Conservation (phyloP, 345 rosid species). For the Noccaea caerulescens region DNA sequence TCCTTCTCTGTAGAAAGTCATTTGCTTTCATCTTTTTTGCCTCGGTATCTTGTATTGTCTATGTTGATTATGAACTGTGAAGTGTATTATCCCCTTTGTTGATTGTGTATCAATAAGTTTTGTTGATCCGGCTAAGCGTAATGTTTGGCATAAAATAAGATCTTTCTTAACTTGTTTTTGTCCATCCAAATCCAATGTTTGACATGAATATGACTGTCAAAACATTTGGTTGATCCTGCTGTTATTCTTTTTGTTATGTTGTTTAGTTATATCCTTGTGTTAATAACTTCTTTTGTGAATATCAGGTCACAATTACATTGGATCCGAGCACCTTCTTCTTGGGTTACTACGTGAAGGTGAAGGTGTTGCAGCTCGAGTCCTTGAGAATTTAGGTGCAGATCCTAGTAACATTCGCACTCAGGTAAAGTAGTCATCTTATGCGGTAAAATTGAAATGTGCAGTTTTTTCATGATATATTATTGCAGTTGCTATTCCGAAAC, state of each 20-base stretch:
- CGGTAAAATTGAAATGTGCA: not conserved
- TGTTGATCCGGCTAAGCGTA: no score
- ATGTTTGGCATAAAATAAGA: not conserved
- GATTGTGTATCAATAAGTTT: no score
- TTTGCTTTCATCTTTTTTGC: not conserved
- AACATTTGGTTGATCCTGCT: not conserved
- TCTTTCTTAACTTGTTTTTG: constrained; percentile 5
- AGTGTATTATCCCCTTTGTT: constrained; percentile 8
- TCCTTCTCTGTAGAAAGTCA: not conserved
- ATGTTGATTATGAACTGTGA: not conserved
- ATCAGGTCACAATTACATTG: constrained; percentile 96
- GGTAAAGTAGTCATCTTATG: constrained; percentile 50
- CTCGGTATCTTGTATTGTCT: constrained; percentile 17
- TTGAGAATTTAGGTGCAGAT: constrained; percentile 96
- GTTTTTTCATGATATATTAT: not conserved
- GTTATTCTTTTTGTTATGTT: not conserved
- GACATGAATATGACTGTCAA: no score
- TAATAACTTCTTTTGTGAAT: constrained; percentile 27
- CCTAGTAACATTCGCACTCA: constrained; percentile 96
- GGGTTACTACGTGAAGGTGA: constrained; percentile 98
- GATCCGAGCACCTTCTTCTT: constrained; percentile 99
- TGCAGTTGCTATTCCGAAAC: not conserved
- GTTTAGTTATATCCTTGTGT: not conserved
- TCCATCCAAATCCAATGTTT: not conserved
- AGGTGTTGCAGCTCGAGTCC: constrained; percentile 99